A percentile compares a stretch with the other conserved stretches of the same genome.
Evolutionary conservation across 768 basidiomycete genomes (phyloP).

Genomic region (Tylopilus cervinicoccineus): DNA sequence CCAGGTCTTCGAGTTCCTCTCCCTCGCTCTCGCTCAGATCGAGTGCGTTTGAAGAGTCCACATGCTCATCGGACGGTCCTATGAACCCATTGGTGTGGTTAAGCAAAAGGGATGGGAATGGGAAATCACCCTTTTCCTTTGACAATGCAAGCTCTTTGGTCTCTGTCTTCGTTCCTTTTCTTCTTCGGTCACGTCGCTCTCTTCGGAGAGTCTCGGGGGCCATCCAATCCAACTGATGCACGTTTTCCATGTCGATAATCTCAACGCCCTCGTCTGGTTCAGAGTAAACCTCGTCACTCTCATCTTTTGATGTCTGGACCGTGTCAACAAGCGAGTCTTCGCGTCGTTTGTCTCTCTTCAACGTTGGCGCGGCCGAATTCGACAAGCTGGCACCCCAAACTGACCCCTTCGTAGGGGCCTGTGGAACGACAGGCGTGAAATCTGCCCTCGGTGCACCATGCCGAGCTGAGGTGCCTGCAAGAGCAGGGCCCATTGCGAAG

Average conservation of each 20-base stretch:
- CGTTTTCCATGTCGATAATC: slow-evolving; percentile 79
- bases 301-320: slow-evolving; percentile 26
- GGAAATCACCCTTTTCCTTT: slow-evolving; percentile 33
- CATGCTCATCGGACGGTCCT: slow-evolving; percentile 11
- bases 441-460: slow-evolving; percentile 53
- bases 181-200: slow-evolving; percentile 38
- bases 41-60: slow-evolving; percentile 55
- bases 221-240: slow-evolving; percentile 82
- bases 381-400: slow-evolving; percentile 49
- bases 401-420: slow-evolving; percentile 34
- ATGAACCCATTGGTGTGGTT: not conserved
- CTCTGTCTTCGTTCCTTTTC: slow-evolving; percentile 38
- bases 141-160: slow-evolving; percentile 37
- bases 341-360: slow-evolving; percentile 43
- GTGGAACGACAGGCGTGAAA: slow-evolving; percentile 47
- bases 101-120: not conserved
- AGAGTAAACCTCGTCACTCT: slow-evolving; percentile 65
- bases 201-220: slow-evolving; percentile 71
- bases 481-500: slow-evolving; percentile 80
- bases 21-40: slow-evolving; percentile 74
- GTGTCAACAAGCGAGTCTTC: slow-evolving; percentile 25
- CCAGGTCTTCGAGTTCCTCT: slow-evolving; percentile 75
- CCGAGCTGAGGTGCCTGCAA: slow-evolving; percentile 51
- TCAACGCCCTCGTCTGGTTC: slow-evolving; percentile 87
- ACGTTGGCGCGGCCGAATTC: slow-evolving; percentile 44